Evolutionary conservation across 2,329 filamentous ascomycete genomes (phyloP), one percentile per base, ranked within the genome.

Genomic region (Dothistroma septosporum): DNA sequence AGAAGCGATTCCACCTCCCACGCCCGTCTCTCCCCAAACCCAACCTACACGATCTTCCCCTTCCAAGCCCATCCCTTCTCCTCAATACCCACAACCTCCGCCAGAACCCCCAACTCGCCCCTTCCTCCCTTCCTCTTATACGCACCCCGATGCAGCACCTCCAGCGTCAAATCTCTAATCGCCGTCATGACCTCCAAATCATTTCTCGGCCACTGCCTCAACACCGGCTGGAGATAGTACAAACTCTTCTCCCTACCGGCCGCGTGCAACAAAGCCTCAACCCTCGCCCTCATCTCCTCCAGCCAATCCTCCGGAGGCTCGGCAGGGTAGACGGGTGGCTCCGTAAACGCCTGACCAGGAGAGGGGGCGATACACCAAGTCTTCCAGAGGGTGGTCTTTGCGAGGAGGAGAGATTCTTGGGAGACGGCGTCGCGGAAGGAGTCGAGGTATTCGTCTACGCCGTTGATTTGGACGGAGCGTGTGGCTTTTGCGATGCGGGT

Each of bases 41-140:
- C 24, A 28, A 6, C 24, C 24, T 28, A 28, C 24, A 28, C 24
- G 6, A 28, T 28, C 24, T 28, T 28, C 33, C 54, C 57, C 56
- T 62, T 61, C 63, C 65, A 65, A 12, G 55, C 35, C 9, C 12
- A 31, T n/a, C 65, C 65, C 61, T 66, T 66, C 32, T 61, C 60
- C 19, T 61, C 66, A 6, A 64, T 37, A 0, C 66, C 64, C n/a
- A 68, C 16, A 12, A 66, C 57, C 53, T 68, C 66, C 16, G 53
- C 46, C 11, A 68, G 46, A 11, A 68, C 11, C 2, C 66, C 66
- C 24, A 66, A 46, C 21, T 61, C 37, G 5, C 31, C 55, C 21
- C 61, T 32, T 8, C 31, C 55, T n/a, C 61, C 48, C 41, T 58
- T 62, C 2, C 58, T 35, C 41, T 53, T 55, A 32, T 54, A 66